phyloP scores from a whole-genome alignment of 495 filamentous ascomycete genomes.

The Achaetomiella virescens region DNA sequence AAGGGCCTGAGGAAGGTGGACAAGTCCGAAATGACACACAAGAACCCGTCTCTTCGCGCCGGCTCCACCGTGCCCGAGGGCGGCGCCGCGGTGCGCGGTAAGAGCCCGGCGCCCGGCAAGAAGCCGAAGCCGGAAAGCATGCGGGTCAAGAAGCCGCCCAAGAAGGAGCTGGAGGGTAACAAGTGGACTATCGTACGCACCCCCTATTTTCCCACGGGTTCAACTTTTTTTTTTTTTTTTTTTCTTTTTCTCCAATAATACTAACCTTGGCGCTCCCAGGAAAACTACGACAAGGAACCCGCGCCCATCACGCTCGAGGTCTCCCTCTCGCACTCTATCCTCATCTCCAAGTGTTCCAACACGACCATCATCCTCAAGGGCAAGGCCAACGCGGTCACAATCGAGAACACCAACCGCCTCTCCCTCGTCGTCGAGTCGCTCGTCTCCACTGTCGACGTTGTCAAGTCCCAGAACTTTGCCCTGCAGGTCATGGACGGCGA shows the following conservation, averaged over 20 bases:
- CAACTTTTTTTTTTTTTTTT: no score
- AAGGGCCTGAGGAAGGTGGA: slow-evolving; percentile 87
- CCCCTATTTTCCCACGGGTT: background rate
- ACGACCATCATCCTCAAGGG: slow-evolving; percentile 81
- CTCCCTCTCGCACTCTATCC: slow-evolving; percentile 76
- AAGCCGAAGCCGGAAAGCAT: slow-evolving; percentile 94
- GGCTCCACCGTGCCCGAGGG: slow-evolving; percentile 60
- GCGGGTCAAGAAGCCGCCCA: slow-evolving; percentile 86
- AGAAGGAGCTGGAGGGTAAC: slow-evolving; percentile 87
- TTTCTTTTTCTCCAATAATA: background rate
- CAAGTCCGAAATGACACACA: slow-evolving; percentile 93
- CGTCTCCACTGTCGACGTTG: slow-evolving; percentile 84
- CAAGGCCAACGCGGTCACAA: slow-evolving; percentile 90
- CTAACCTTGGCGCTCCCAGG: slow-evolving; percentile 36
- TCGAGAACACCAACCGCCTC: slow-evolving; percentile 81
- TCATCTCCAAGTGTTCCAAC: slow-evolving; percentile 85
- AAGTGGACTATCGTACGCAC: slow-evolving; percentile 78
- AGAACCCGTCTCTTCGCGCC: slow-evolving; percentile 86
- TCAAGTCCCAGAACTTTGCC: slow-evolving; percentile 89
- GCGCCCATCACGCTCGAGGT: slow-evolving; percentile 71
- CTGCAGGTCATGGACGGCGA: slow-evolving; percentile 68
- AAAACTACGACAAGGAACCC: slow-evolving; percentile 80
- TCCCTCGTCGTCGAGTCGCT: slow-evolving; percentile 84
- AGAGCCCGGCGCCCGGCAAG: slow-evolving; percentile 77
- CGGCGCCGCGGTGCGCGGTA: slow-evolving; percentile 54